Evolutionary conservation across 2,329 filamentous ascomycete species (phyloP).

Genomic region (Dactylonectria macrodidyma): DNA sequence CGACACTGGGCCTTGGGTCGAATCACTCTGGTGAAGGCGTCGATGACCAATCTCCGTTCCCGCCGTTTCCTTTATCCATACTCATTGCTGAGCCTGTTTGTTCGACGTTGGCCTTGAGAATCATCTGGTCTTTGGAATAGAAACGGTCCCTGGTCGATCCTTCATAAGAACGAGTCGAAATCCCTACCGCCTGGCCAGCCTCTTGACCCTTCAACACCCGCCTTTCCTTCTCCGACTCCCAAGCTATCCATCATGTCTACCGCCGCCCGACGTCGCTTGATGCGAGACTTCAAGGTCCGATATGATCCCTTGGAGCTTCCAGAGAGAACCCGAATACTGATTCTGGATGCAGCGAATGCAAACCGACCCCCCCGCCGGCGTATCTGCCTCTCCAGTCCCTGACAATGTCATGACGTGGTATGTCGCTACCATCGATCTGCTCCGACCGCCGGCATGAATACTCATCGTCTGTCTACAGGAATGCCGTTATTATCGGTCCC

Average conservation of each 20-base stretch:
- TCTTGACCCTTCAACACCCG: slow-evolving; percentile 19
- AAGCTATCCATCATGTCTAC: slow-evolving; percentile 76
- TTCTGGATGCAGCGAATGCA: slow-evolving; percentile 86
- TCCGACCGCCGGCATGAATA: slow-evolving; percentile 17
- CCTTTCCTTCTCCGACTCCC: slow-evolving; percentile 8
- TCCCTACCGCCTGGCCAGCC: slow-evolving; percentile 6
- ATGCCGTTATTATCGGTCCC: slow-evolving; percentile 97
- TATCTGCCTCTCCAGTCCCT: slow-evolving; percentile 95
- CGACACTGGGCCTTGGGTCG: slow-evolving; percentile 32
- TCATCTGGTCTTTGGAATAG: slow-evolving; percentile 5
- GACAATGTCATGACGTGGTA: slow-evolving; percentile 99
- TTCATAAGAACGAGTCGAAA: not conserved
- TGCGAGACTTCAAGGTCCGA: slow-evolving; percentile 98
- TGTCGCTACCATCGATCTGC: slow-evolving; percentile 45
- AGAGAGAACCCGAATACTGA: slow-evolving; percentile 28
- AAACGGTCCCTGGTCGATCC: not conserved
- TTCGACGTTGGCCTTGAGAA: slow-evolving; percentile 2
- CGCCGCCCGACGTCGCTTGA: slow-evolving; percentile 92
- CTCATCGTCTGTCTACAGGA: slow-evolving; percentile 71
- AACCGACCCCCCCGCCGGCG: slow-evolving; percentile 95
- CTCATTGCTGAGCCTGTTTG: slow-evolving; percentile 20
- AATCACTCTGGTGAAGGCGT: slow-evolving; percentile 31
- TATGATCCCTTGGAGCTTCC: slow-evolving; percentile 9
- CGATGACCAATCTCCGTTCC: slow-evolving; percentile 49
- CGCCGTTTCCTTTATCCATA: slow-evolving; percentile 35